Conservation (phyloP, 2,329 filamentous ascomycete species). For the Aureobasidium sp. region DNA sequence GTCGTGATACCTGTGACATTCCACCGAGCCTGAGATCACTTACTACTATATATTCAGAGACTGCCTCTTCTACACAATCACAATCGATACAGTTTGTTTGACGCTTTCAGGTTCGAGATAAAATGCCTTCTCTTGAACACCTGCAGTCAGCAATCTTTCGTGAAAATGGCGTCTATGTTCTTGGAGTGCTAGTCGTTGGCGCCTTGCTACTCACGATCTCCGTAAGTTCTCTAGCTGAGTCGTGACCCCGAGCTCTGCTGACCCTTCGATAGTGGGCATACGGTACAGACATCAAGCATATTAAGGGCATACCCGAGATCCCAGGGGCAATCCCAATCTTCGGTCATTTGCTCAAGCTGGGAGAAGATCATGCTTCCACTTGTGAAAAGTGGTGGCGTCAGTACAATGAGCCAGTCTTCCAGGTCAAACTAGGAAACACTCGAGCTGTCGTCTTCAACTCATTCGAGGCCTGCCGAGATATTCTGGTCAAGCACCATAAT, state of each 20-base stretch:
- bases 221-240: neutral
- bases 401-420: slow-evolving; percentile 43
- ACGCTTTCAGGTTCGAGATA: no score
- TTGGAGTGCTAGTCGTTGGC: no score
- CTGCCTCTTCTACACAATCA: no score
- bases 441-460: slow-evolving; percentile 48
- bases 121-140: no score
- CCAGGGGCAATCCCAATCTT: slow-evolving; percentile 45
- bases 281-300: slow-evolving; percentile 44
- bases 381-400: slow-evolving; percentile 45
- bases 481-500: slow-evolving; percentile 44
- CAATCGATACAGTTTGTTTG: no score
- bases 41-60: no score
- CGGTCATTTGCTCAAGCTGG: slow-evolving; percentile 46
- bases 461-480: slow-evolving; percentile 46
- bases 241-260: neutral
- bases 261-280: neutral
- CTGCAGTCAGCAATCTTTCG: no score
- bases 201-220: neutral
- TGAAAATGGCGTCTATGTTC: no score
- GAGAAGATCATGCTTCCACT: slow-evolving; percentile 47
- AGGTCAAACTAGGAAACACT: slow-evolving; percentile 49
- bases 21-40: no score
- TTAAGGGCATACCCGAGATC: slow-evolving; percentile 44
- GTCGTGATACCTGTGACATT: no score